A percentile compares a stretch with the other conserved stretches of the same genome.
phyloP scores from a whole-genome alignment of 768 basidiomycete species.

The Sarcodon aspratus region DNA sequence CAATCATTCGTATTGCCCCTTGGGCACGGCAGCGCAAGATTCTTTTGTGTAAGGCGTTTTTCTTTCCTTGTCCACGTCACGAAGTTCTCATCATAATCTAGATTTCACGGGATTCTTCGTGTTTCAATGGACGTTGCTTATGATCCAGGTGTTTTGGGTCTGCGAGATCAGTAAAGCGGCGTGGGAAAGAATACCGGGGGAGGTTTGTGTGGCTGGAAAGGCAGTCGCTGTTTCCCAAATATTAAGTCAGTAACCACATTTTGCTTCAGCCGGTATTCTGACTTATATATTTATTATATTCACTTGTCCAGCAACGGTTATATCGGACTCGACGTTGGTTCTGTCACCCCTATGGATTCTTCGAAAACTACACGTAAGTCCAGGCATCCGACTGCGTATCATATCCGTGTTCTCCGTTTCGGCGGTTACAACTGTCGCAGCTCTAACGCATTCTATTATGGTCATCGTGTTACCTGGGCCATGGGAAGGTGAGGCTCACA shows the following conservation, averaged over 20 bases:
- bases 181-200: not conserved
- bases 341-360: not conserved
- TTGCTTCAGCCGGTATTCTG: not conserved
- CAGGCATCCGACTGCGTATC: not conserved
- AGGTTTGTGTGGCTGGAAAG: not conserved
- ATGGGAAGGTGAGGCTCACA: not conserved
- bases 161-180: not conserved
- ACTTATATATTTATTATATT: not conserved
- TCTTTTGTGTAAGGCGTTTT: not conserved
- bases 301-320: not conserved
- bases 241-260: not conserved
- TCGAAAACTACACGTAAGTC: not conserved
- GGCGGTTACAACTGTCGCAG: not conserved
- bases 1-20: not conserved
- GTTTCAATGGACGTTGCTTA: not conserved
- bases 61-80: not conserved
- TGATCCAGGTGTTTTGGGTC: not conserved
- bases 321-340: not conserved
- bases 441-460: not conserved
- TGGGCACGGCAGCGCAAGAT: not conserved
- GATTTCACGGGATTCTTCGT: not conserved
- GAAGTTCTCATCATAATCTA: not conserved
- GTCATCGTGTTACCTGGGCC: not conserved
- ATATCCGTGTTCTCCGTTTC: not conserved
- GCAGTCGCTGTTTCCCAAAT: not conserved